Conservation (phyloP, 2,329 filamentous ascomycete genomes). For the Colletotrichum australisinense region DNA sequence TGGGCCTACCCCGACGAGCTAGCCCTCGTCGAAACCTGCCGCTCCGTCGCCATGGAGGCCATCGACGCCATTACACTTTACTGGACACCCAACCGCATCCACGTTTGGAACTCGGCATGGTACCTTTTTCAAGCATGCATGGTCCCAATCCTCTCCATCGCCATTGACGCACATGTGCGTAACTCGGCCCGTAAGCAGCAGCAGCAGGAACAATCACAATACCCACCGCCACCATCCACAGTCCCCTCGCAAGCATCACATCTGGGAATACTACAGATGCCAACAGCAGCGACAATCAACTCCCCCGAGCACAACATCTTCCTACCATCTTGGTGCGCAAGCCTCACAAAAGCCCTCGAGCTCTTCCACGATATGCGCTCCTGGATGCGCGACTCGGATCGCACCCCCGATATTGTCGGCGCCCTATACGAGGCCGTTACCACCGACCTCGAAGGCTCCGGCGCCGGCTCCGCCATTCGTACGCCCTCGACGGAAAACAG, state of each 20-base stretch:
- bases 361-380: conserved; percentile 43
- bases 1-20: conserved; percentile 37
- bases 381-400: conserved; percentile 43
- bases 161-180: conserved; percentile 37
- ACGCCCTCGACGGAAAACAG: conserved; percentile 41
- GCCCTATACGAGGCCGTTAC: conserved; percentile 43
- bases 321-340: conserved; percentile 38
- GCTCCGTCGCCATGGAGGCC: conserved; percentile 42
- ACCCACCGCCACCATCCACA: background rate
- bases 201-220: background rate
- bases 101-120: conserved; percentile 47
- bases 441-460: conserved; percentile 35
- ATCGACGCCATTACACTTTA: conserved; percentile 45
- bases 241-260: background rate
- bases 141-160: conserved; percentile 43
- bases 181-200: background rate
- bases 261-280: background rate
- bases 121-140: conserved; percentile 48
- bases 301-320: background rate
- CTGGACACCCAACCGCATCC: conserved; percentile 46
- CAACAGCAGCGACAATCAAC: background rate
- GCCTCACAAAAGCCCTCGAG: conserved; percentile 40
- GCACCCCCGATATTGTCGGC: conserved; percentile 41
- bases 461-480: conserved; percentile 27
- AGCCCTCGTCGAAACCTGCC: conserved; percentile 40